These are phyloP conservation scores for Sclerotinia sclerotiorum DNA, from an alignment of 2,329 filamentous ascomycete species.

Conservation along the genomic window DNA sequence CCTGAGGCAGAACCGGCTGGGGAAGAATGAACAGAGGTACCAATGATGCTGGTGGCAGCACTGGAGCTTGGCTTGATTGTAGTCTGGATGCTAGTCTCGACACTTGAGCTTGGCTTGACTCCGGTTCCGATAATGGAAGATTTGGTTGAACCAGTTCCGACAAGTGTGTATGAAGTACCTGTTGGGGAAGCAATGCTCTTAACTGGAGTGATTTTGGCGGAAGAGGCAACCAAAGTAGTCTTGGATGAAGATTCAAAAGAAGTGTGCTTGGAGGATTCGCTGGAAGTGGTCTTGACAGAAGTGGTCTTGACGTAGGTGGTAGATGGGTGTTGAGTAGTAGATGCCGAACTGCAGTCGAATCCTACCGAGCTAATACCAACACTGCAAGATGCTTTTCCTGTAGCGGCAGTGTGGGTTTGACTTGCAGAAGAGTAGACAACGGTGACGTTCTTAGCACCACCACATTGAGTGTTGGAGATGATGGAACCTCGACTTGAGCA, in stretches of 20 bases:
- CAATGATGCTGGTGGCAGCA: background rate
- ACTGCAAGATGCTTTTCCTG: constrained; percentile 59
- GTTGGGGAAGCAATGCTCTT: background rate
- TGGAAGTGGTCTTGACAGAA: constrained; percentile 10
- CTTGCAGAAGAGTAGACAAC: constrained; percentile 58
- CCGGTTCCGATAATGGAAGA: constrained; percentile 5
- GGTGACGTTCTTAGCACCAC: constrained; percentile 80
- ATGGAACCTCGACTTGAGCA: constrained; percentile 68
- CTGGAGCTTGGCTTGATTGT: background rate
- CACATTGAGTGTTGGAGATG: constrained; percentile 84
- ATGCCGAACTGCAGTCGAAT: constrained; percentile 64
- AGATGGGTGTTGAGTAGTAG: constrained; percentile 29
- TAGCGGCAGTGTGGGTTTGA: constrained; percentile 49
- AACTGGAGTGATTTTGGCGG: background rate
- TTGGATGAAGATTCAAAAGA: constrained; percentile 1
- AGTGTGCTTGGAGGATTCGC: background rate
- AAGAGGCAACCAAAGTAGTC: background rate
- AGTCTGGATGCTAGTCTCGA: background rate
- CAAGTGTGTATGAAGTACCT: constrained; percentile 12
- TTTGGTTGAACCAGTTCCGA: constrained; percentile 11
- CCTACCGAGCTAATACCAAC: constrained; percentile 72
- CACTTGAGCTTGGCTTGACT: constrained; percentile 9
- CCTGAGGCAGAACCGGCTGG: background rate
- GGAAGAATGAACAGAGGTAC: constrained; percentile 1
- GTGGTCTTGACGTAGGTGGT: constrained; percentile 24